Evolutionary conservation across 2,329 filamentous ascomycete species (phyloP).

Genomic region (Pezicula neosporulosa): DNA sequence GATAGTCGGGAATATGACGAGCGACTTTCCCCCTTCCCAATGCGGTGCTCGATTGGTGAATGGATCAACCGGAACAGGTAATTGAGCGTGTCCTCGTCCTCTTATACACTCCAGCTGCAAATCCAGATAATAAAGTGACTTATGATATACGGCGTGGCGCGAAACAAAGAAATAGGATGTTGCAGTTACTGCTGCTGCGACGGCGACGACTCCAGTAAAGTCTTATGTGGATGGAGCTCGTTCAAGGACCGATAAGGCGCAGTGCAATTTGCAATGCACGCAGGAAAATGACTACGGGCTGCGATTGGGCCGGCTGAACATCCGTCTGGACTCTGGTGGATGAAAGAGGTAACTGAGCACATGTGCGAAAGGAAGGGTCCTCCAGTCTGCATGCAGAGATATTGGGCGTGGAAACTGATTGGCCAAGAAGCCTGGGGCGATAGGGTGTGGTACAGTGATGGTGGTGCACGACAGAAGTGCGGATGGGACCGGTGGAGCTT

Average conservation of each 20-base stretch:
- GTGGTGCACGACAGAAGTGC: too few species aligned
- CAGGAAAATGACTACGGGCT: neutral
- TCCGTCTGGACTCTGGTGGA: neutral
- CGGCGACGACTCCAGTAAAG: too few species aligned
- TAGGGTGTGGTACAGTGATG: neutral
- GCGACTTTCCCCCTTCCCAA: neutral
- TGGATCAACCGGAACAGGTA: too few species aligned
- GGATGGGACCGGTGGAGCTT: neutral
- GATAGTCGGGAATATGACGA: neutral
- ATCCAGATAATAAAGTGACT: too few species aligned
- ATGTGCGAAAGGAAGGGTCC: neutral
- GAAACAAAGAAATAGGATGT: too few species aligned
- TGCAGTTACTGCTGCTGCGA: too few species aligned
- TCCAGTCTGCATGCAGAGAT: neutral
- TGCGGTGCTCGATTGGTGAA: too few species aligned
- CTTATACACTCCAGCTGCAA: too few species aligned
- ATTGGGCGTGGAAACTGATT: neutral
- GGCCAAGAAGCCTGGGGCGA: neutral
- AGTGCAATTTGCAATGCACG: neutral
- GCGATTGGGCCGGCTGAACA: neutral
- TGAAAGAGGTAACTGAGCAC: neutral
- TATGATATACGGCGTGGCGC: too few species aligned
- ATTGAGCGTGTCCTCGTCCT: too few species aligned
- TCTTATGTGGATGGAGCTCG: too few species aligned
- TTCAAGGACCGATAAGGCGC: neutral